Evolutionary conservation across 2,329 filamentous ascomycete species (phyloP), one percentile per base, ranked within the genome.

Genomic region (Clarireedia homoeocarpa): DNA sequence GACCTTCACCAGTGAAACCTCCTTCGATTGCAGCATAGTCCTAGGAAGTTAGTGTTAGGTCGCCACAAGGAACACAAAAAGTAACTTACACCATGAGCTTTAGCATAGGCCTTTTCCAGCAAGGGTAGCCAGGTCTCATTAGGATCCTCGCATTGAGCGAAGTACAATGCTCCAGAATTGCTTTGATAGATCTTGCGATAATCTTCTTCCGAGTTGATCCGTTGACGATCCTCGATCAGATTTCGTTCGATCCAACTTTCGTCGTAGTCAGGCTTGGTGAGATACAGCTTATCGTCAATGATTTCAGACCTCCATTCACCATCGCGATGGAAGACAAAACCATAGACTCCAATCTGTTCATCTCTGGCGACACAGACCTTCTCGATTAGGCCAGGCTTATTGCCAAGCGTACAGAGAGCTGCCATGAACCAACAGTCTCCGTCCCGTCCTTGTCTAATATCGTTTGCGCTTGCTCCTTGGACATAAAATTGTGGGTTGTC

Each of bases 271-370:
- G 88, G 86, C 2, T 87, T 88, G 53, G 84, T 86, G 15, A 95
- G 79, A 68, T 89, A 95, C 1, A 96, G 77, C 71, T 94, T 94
- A 70, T 96, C 91, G 66, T 96, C 91, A 57, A 96, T 83, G 58
- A 96, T 90, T 58, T 88, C 90, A 63, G 90, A 89, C 52, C 91
- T 86, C 91, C 90, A 96, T 70, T 92, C 89, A 51, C 90, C 89
- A 66, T 95, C 89, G 66, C 89, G 77, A 69, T 86, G 87, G 68
- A 95, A 95, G 45, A 95, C 88, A 64, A 95, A 95, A 1, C 89
- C 89, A 65, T 95, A 95, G 2, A 95, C 90, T 14, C 90, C 89
- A 51, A 92, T 83, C 57, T 79, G 75, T 71, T 80, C 63, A 56
- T 66, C 62, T 15, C 65, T 54, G 15, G 63, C 61, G 1, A 56